Conservation (phyloP, 257 asterid species). For the Catharanthus roseus region DNA sequence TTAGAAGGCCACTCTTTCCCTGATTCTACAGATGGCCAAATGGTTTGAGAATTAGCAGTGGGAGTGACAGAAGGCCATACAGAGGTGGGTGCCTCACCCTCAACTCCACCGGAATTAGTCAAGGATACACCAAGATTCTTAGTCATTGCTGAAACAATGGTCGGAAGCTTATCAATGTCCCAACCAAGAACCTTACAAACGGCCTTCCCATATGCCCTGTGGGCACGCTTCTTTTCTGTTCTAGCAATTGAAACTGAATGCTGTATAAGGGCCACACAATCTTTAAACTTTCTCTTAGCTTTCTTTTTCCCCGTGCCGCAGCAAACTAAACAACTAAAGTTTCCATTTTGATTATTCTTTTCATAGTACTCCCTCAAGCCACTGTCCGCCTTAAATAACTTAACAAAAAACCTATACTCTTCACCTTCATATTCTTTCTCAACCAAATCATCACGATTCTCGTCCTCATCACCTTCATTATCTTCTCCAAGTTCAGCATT, state of each 20-base stretch:
- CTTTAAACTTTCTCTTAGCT: constrained; percentile 50
- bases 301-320: constrained; percentile 48
- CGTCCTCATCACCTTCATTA: constrained; percentile 27
- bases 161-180: constrained; percentile 54
- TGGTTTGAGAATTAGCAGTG: no score
- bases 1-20: no score
- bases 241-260: constrained; percentile 47
- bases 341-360: constrained; percentile 47
- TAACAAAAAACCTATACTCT: constrained; percentile 29
- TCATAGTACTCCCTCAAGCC: constrained; percentile 44
- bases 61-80: no score
- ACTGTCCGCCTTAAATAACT: constrained; percentile 43
- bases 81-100: constrained; percentile 4
- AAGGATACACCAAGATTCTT: constrained; percentile 2
- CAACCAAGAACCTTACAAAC: constrained; percentile 77
- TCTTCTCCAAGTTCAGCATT: constrained; percentile 15
- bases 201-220: constrained; percentile 59
- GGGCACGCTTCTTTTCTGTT: constrained; percentile 51
- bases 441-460: constrained; percentile 36
- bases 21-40: no score
- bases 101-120: constrained; percentile 16
- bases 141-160: constrained; percentile 34
- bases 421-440: constrained; percentile 26
- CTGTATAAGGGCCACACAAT: constrained; percentile 65
- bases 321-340: constrained; percentile 68